These are phyloP conservation scores for Nepenthes gracilis DNA, from an alignment of 148 eudicot species.

Conservation along the genomic window DNA sequence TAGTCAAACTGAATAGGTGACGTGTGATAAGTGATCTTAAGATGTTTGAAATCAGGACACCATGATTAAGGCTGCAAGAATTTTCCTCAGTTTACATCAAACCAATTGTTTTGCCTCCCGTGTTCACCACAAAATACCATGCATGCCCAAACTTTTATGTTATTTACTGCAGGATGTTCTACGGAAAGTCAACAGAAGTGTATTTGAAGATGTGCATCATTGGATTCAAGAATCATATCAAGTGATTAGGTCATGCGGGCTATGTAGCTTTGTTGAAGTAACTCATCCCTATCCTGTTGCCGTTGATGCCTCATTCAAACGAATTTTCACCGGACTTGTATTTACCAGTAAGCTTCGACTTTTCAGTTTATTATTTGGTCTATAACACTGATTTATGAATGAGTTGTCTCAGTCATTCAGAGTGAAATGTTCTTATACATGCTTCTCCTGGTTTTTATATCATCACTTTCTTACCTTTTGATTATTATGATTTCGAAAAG, in stretches of 20 bases:
- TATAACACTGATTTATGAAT: neutral
- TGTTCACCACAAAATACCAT: neutral
- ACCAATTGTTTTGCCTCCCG: neutral
- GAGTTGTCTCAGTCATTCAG: neutral
- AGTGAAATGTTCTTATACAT: too few relatives aligned
- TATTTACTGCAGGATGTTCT: conserved; percentile 52
- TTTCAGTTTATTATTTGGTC: conserved; percentile 1
- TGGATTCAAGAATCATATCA: conserved; percentile 62
- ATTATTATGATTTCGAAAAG: too few relatives aligned
- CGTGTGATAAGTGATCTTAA: neutral
- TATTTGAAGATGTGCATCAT: conserved; percentile 40
- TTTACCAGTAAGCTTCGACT: conserved; percentile 52
- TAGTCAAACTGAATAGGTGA: neutral
- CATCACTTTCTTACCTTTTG: too few relatives aligned
- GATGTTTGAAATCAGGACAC: too few relatives aligned
- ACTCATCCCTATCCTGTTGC: conserved; percentile 46
- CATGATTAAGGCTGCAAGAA: too few relatives aligned
- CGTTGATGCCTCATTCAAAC: conserved; percentile 35
- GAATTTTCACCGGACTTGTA: conserved; percentile 56
- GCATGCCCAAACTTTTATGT: neutral
- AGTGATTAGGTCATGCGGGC: conserved; percentile 35
- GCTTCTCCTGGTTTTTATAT: too few relatives aligned
- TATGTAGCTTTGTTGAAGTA: conserved; percentile 24
- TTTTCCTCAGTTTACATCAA: too few relatives aligned
- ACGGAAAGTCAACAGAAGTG: conserved; percentile 37